A percentile compares a stretch with the other conserved stretches of the same genome.
Evolutionary conservation across 768 basidiomycete genomes (phyloP).

Genomic region (Kwoniella bestiolae): DNA sequence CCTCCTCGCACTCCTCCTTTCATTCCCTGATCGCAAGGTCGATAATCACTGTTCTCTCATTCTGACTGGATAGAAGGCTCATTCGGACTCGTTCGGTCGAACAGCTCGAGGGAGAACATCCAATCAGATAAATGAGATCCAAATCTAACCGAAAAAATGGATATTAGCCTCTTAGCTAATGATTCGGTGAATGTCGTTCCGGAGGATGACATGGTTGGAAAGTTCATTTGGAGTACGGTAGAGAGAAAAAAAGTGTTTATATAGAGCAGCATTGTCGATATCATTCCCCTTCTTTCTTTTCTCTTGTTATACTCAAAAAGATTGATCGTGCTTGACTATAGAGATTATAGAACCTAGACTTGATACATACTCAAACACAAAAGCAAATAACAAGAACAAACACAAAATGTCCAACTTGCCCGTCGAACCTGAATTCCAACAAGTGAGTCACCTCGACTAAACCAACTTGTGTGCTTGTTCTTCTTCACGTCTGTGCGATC

Average conservation of each 20-base stretch:
- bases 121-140: neutral
- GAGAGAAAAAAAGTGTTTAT: neutral
- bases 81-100: slow-evolving; percentile 8
- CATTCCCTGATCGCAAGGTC: slow-evolving; percentile 2
- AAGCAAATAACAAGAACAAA: neutral
- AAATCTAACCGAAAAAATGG: neutral
- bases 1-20: neutral
- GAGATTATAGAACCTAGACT: neutral
- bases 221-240: neutral
- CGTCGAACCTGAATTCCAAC: slow-evolving; percentile 71
- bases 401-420: slow-evolving; percentile 58
- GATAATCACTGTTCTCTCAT: neutral
- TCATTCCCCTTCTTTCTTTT: slow-evolving; percentile 9
- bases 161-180: neutral
- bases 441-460: slow-evolving; percentile 57
- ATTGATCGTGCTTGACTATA: neutral
- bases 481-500: slow-evolving; percentile 7
- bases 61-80: neutral
- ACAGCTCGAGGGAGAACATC: neutral
- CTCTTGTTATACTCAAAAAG: slow-evolving; percentile 3
- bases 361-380: neutral
- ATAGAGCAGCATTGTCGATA: slow-evolving; percentile 1
- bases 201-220: neutral
- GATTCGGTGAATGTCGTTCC: neutral
- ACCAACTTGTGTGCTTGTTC: slow-evolving; percentile 5